Evolutionary conservation across 257 asterid species (phyloP).

Genomic region (Capsicum pubescens): DNA sequence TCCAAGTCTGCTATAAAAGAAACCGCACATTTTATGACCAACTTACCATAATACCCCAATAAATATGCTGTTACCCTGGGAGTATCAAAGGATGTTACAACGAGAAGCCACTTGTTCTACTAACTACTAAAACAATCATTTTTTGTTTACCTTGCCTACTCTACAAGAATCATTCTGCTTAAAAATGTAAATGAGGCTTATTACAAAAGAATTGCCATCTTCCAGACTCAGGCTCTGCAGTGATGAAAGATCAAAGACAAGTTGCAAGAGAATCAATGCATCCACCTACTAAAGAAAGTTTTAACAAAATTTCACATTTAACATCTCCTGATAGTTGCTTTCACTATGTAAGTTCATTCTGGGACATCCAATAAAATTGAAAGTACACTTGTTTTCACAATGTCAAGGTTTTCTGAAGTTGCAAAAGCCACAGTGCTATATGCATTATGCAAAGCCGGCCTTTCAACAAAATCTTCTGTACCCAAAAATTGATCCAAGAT

Average conservation of each 20-base stretch:
- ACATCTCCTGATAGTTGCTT: not conserved
- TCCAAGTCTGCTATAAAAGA: not conserved
- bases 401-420: conserved; percentile 60
- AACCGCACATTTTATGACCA: not conserved
- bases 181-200: not conserved
- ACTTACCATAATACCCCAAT: not conserved
- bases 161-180: not conserved
- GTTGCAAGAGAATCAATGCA: not conserved
- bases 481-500: conserved; percentile 58
- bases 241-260: not conserved
- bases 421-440: conserved; percentile 73
- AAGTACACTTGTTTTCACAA: conserved; percentile 35
- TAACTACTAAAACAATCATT: not conserved
- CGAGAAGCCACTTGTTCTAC: not conserved
- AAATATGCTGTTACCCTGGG: not conserved
- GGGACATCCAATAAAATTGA: conserved; percentile 23
- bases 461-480: conserved; percentile 63
- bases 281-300: not conserved
- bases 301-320: not conserved
- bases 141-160: not conserved
- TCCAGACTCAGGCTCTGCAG: not conserved
- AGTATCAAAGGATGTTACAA: not conserved
- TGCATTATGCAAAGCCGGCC: conserved; percentile 74
- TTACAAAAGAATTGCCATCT: conserved; percentile 10
- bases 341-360: not conserved